Percentiles rank a stretch among this genome's conserved stretches.
Conservation (phyloP, 2,329 filamentous ascomycete species). For the Alternaria novae-zelandiae region DNA sequence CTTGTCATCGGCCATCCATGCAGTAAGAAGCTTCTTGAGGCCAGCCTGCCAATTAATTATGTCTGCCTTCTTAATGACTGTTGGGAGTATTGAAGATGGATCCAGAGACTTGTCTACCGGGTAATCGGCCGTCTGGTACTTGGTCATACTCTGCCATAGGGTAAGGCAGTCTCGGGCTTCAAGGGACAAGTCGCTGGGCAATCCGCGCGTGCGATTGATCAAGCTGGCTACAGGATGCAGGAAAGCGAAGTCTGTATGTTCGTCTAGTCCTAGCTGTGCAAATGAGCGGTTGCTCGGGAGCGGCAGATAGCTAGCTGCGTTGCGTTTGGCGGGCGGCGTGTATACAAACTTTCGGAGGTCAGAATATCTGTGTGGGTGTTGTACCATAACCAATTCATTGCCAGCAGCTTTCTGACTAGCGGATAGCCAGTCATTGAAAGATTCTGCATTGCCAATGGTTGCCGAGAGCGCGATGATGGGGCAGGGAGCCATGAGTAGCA, state of each 20-base stretch:
- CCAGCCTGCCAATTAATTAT: constrained; percentile 69
- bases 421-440: constrained; percentile 73
- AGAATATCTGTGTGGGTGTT: constrained; percentile 73
- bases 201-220: constrained; percentile 65
- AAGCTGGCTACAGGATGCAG: constrained; percentile 72
- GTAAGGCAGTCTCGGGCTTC: constrained; percentile 74
- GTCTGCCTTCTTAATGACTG: constrained; percentile 67
- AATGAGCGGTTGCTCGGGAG: constrained; percentile 48
- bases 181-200: constrained; percentile 71
- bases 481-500: constrained; percentile 75
- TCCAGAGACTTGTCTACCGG: constrained; percentile 59
- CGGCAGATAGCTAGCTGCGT: constrained; percentile 56
- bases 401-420: constrained; percentile 69
- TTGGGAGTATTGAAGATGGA: constrained; percentile 58
- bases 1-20: constrained; percentile 64
- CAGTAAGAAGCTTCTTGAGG: constrained; percentile 64
- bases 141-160: constrained; percentile 69
- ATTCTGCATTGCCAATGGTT: constrained; percentile 76
- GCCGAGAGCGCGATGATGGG: constrained; percentile 81
- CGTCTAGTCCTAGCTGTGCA: constrained; percentile 56
- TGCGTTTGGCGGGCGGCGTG: constrained; percentile 51
- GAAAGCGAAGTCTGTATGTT: constrained; percentile 60
- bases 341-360: constrained; percentile 80
- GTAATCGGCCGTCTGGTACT: constrained; percentile 60
- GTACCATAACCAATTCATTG: constrained; percentile 69